Evolutionary conservation across 2,329 filamentous ascomycete genomes (phyloP).

Genomic region (Nectriaceae sp.): DNA sequence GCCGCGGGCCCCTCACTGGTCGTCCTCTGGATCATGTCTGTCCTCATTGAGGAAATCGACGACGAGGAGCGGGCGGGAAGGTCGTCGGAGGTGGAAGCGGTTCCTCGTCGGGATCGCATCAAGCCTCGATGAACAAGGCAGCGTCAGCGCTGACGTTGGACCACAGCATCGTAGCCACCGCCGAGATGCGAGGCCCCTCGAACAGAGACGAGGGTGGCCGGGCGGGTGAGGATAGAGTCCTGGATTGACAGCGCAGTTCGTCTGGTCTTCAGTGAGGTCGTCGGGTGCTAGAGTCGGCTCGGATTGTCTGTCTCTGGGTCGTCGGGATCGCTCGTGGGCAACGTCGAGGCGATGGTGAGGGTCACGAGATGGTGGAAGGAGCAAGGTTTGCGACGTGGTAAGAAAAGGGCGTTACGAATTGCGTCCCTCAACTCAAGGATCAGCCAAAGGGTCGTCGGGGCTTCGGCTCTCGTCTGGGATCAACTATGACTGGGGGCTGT

Average conservation of each 20-base stretch:
- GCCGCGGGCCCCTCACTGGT: slow-evolving; percentile 28
- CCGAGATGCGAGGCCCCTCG: slow-evolving; percentile 22
- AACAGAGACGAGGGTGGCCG: slow-evolving; percentile 16
- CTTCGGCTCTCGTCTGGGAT: too few species aligned
- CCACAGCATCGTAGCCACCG: slow-evolving; percentile 29
- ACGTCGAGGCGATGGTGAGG: too few species aligned
- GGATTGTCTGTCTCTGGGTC: too few species aligned
- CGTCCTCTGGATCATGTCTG: slow-evolving; percentile 33
- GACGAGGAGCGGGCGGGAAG: slow-evolving; percentile 8
- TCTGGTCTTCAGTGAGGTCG: slow-evolving; percentile 1
- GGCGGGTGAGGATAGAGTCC: not conserved
- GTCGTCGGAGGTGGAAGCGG: slow-evolving; percentile 17
- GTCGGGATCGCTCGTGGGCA: too few species aligned
- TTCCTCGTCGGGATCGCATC: slow-evolving; percentile 23
- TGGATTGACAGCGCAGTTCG: not conserved
- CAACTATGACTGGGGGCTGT: too few species aligned
- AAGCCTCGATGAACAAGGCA: slow-evolving; percentile 23
- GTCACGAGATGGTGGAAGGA: too few species aligned
- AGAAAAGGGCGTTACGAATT: too few species aligned
- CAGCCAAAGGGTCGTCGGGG: too few species aligned
- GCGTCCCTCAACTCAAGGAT: too few species aligned
- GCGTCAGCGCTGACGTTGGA: slow-evolving; percentile 25
- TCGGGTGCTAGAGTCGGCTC: too few species aligned
- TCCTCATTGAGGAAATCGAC: slow-evolving; percentile 15
- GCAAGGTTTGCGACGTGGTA: too few species aligned